Base-by-base conservation (phyloP, 1,139 yeast genomes). In the Geotrichum bryndzae region DNA sequence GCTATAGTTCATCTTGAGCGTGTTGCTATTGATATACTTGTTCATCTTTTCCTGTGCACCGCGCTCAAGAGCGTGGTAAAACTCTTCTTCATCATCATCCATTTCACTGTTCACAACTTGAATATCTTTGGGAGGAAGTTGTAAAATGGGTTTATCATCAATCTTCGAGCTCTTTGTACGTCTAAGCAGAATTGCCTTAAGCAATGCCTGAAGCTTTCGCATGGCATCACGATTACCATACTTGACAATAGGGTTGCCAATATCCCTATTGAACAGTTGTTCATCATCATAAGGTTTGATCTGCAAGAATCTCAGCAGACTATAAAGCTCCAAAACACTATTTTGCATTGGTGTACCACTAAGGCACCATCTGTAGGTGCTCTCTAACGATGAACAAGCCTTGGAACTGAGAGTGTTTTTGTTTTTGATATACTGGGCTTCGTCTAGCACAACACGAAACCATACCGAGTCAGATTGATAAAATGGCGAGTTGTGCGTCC, bases 321-420 rank as follows among this genome's bases (percentile, higher is more conserved):
- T 91, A 71, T 80, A 90, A 51, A 95, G 76, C 69, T 94, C 99
- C 53, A 84, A 88, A 63, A 92, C 82, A 60, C 79, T 82, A 69
- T 94, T 94, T 74, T 95, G 98, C 79, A 95, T 87, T 0, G 99
- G 99, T 0, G 99, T 94, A 68, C 99, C 99, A 4, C 96, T 85
- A 53, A 94, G 77, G 69, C 96, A 88, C 84, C 96, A 86, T 62
- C 94, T 78, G 68, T 83, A 84, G 0, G 72, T 74, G 0, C 85
- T 77, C 41, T 79, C 74, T 22, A 92, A 66, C 15, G 81, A 77
- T 5, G 86, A 80, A 60, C 87, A 86, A 0, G 96, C 86, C 64
- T 81, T 82, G 1, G 96, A 85, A 1, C 87, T 80, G 67, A 83
- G 79, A 0, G 98, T 82, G 3, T 74, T 68, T 66, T 85, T 86